Base-by-base conservation (phyloP, 495 filamentous ascomycete genomes). In the Pyrenula massariospora region DNA sequence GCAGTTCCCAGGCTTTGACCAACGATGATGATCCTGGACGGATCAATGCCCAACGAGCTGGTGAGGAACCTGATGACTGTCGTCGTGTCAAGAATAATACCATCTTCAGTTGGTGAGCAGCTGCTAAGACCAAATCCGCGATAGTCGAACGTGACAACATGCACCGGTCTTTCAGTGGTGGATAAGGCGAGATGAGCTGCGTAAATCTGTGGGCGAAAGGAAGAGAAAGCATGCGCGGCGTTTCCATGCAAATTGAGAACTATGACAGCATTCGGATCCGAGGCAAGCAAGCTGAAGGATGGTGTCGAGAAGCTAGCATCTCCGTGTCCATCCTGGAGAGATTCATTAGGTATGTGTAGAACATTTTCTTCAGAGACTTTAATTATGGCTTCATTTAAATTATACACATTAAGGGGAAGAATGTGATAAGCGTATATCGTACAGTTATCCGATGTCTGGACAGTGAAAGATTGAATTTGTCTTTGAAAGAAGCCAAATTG, bases 1-100 rank as follows among this genome's bases (percentile, higher is more conserved):
- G 88, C 92, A 10, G 93, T 95, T 24, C 93, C 93, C 1, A 98
- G 82, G 58, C 84, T 89, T 56, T 96, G 91, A 50, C 91, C 92
- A n/a, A 91, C 66, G 48, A 96, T 73, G 10, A 89, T 80, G 51
- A 96, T 95, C 12, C 81, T 78, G 15, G 79, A 73, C 0, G 91
- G 70, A 0, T 87, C 76, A 22, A 96, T 78, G 0, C 65, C 3
- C 69, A 59, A 0, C 71, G 69, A 1, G 60, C 59, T 3, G 0
- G 73, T 77, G 24, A 77, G 65, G 20, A 77, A 94, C 58, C 85
- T 75, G 1, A 91, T 71, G 0, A 85, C 72, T 0, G 90, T 70
- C 2, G 85, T 69, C 23, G 86, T 90, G 61, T 98, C 93, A 8
- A 78, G 80, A 56, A 93, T 87, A 12, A 98, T 72, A 1, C 93